Evolutionary conservation across 805 yeast species (phyloP), one percentile per base, ranked within the genome.

Genomic region (Yamadazyma endophytica): DNA sequence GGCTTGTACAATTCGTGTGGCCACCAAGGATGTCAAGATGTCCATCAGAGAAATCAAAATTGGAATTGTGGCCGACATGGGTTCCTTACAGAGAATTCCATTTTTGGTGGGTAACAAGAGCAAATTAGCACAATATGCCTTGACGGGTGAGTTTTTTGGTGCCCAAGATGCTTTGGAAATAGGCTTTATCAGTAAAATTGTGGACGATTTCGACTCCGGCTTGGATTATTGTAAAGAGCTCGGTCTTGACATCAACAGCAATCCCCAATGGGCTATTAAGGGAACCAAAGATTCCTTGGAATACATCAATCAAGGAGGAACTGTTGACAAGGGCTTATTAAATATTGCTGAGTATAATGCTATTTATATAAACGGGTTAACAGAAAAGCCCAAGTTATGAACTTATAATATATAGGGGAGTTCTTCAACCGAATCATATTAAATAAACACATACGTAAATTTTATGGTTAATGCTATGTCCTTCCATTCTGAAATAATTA

Each of bases 41-140:
- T 68, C 82, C 24, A 72, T 84, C 35, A 73, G 81, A 35, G 94
- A 83, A 56, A 76, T 82, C 37, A 74, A 77, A 39, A 65, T 83
- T 32, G 92, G 90, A 3, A 66, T 84, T 49, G 72, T 84, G 22
- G 88, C 92, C 2, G 92, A 84, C 50, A 80, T 83, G 47, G 94
- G 94, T 4, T 69, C 84, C 1, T 61, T 83, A 36, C 89, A 83
- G 55, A 65, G 90, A 48, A 47, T 82, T 35, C 80, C 85, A 4
- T 47, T 49, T 13, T 35, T 78, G 1, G 69, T 70, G 13, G 69
- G 68, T 25, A 79, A 79, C 50, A 56, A 62, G 11, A 77, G 85
- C 4, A 64, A 74, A 58, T 56, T 80, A 38, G 70, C 68, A 49
- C 82, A 79, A 43, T 55, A 75, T 28, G 76, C 82, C 4, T 65